phyloP scores from a whole-genome alignment of 2,329 filamentous ascomycete genomes.

The Alternaria novae-zelandiae region DNA sequence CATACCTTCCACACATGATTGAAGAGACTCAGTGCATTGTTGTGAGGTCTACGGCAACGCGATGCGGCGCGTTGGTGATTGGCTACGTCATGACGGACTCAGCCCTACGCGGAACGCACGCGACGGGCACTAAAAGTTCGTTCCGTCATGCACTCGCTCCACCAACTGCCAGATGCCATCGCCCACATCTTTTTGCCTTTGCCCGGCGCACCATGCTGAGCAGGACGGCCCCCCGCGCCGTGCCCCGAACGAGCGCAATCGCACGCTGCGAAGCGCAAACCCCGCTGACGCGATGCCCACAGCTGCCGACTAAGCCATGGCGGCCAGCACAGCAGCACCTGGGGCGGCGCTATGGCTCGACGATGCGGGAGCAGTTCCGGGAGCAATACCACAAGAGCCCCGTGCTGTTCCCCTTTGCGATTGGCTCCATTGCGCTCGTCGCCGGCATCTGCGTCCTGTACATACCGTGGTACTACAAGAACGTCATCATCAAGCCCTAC shows the following conservation, averaged over 20 bases:
- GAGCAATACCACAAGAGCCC: constrained; percentile 50
- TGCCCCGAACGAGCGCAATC: constrained; percentile 26
- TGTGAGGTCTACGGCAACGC: neutral
- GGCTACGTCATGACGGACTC: constrained; percentile 42
- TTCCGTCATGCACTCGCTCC: constrained; percentile 29
- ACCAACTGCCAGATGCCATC: constrained; percentile 16
- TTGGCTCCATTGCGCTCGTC: constrained; percentile 47
- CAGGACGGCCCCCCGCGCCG: constrained; percentile 38
- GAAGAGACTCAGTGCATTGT: constrained; percentile 23
- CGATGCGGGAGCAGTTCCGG: constrained; percentile 32
- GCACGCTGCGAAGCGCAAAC: constrained; percentile 35
- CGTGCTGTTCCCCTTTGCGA: constrained; percentile 46
- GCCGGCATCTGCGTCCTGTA: constrained; percentile 50
- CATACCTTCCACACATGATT: constrained; percentile 73
- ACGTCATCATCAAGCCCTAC: constrained; percentile 56
- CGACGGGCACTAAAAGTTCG: constrained; percentile 37
- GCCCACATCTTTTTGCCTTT: constrained; percentile 20
- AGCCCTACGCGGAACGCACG: constrained; percentile 36
- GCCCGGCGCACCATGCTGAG: constrained; percentile 44
- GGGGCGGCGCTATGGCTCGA: constrained; percentile 36
- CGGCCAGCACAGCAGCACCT: constrained; percentile 33
- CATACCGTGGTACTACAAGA: constrained; percentile 55
- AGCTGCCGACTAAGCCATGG: no score
- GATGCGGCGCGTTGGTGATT: constrained; percentile 30
- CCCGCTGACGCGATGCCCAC: constrained; percentile 26